phyloP scores from a whole-genome alignment of 179 eudicot genomes.

The Actinidia polygama region DNA sequence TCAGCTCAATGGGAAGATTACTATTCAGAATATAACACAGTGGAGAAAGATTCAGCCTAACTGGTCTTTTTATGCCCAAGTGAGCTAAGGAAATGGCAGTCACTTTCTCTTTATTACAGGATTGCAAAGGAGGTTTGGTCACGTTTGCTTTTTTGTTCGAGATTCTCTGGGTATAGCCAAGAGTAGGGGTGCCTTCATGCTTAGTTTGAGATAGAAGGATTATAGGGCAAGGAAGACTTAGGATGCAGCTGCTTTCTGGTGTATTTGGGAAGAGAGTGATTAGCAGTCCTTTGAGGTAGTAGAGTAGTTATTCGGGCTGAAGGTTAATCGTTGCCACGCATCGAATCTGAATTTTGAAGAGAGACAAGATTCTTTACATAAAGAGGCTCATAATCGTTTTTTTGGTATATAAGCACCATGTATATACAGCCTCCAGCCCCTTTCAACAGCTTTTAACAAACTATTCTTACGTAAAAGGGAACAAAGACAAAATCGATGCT shows the following conservation, averaged over 20 bases:
- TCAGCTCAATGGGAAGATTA: constrained; percentile 11
- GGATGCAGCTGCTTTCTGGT: constrained; percentile 3
- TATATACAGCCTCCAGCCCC: neutral
- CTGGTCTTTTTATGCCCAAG: neutral
- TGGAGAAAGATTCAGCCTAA: neutral
- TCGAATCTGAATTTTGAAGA: neutral
- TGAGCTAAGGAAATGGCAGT: neutral
- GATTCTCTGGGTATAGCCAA: neutral
- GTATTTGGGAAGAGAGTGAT: neutral
- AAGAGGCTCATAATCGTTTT: neutral
- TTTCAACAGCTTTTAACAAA: constrained; percentile 5
- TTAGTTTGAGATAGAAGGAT: constrained; percentile 3
- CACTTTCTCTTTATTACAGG: constrained; percentile 2
- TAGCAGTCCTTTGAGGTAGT: constrained; percentile 3
- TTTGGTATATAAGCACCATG: neutral
- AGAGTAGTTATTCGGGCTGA: too few relatives aligned
- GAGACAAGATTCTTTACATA: neutral
- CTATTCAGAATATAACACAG: neutral
- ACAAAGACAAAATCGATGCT: constrained; percentile 31
- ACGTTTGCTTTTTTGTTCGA: neutral
- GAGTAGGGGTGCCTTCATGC: neutral
- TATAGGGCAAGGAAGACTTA: constrained; percentile 9
- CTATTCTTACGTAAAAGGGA: neutral
- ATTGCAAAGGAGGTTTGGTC: neutral
- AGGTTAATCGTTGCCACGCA: constrained; percentile 1